Percentiles rank a stretch among this genome's conserved stretches.
phyloP scores from a whole-genome alignment of 495 filamentous ascomycete genomes.

The Penicillium salamii region DNA sequence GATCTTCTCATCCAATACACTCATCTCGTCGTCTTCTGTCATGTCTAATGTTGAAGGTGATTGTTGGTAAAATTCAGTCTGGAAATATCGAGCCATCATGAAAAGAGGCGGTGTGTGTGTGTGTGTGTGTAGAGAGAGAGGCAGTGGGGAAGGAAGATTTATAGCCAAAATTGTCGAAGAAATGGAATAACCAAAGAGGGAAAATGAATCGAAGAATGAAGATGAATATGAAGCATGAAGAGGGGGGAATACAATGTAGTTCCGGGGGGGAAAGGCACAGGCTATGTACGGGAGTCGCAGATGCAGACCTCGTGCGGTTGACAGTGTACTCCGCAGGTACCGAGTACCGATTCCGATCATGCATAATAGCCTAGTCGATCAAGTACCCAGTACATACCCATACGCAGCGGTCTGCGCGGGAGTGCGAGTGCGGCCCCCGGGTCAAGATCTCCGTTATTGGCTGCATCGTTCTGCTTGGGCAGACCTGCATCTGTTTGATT shows the following conservation, averaged over 20 bases:
- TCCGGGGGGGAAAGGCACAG: conserved; percentile 21
- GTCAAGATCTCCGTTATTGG: conserved; percentile 34
- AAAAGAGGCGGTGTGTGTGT: conserved; percentile 1
- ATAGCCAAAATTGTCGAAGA: conserved; percentile 21
- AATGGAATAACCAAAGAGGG: conserved; percentile 9
- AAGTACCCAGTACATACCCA: conserved; percentile 17
- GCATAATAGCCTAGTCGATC: conserved; percentile 5
- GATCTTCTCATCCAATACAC: conserved; percentile 82
- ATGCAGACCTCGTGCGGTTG: conserved; percentile 15
- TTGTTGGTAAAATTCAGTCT: conserved; percentile 60
- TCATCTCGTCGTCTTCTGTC: conserved; percentile 75
- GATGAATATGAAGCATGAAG: conserved; percentile 12
- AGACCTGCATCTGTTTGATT: conserved; percentile 37
- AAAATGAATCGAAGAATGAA: conserved; percentile 18
- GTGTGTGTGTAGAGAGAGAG: conserved; percentile 14
- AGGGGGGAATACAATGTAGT: conserved; percentile 12
- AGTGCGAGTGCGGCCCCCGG: conserved; percentile 19
- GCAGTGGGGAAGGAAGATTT: conserved; percentile 21
- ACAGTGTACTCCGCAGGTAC: conserved; percentile 7
- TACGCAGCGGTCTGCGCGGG: conserved; percentile 37
- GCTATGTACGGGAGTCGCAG: conserved; percentile 30
- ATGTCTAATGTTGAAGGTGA: conserved; percentile 61
- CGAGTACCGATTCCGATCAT: conserved; percentile 12
- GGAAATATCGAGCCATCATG: conserved; percentile 46
- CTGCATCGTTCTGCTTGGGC: conserved; percentile 48